These are phyloP conservation scores for Aspergillus intermedius DNA, from an alignment of 2,329 filamentous ascomycete species.

Conservation along the genomic window DNA sequence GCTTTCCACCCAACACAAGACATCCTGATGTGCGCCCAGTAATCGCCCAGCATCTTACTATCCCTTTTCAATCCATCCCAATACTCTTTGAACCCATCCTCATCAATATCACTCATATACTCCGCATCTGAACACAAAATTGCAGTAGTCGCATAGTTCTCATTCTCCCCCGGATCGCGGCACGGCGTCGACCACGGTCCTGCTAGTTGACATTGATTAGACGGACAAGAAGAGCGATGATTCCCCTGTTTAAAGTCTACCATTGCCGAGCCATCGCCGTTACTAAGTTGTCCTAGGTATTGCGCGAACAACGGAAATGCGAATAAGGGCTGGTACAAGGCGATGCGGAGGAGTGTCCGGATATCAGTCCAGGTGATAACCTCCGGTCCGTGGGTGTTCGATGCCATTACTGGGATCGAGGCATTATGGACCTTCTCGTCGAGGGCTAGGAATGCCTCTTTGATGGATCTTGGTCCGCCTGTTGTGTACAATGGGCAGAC, in stretches of 20 bases:
- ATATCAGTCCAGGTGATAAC: conserved; percentile 32
- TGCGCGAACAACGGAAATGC: conserved; percentile 23
- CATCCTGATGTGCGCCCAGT: conserved; percentile 34
- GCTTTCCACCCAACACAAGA: conserved; percentile 33
- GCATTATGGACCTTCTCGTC: conserved; percentile 18
- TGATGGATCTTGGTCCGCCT: conserved; percentile 24
- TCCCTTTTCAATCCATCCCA: conserved; percentile 20
- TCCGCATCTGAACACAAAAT: conserved; percentile 28
- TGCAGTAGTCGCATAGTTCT: conserved; percentile 22
- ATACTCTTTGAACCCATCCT: conserved; percentile 13
- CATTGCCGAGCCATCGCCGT: conserved; percentile 21
- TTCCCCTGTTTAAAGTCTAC: conserved; percentile 25
- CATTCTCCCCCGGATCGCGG: conserved; percentile 18
- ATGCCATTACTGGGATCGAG: conserved; percentile 25
- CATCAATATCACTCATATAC: conserved; percentile 13
- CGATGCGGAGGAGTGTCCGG: conserved; percentile 22
- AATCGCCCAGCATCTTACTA: conserved; percentile 26
- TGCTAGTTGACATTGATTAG: conserved; percentile 20
- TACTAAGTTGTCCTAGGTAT: conserved; percentile 17
- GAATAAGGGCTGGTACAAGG: conserved; percentile 27
- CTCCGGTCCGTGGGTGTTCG: conserved; percentile 24
- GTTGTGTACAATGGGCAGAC: conserved; percentile 25
- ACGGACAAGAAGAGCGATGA: conserved; percentile 20
- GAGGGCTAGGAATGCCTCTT: conserved; percentile 17
- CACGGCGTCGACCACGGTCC: conserved; percentile 28